These are phyloP conservation scores for Coniochaeta sp. DNA, from an alignment of 2,329 filamentous ascomycete genomes.

Conservation along the genomic window DNA sequence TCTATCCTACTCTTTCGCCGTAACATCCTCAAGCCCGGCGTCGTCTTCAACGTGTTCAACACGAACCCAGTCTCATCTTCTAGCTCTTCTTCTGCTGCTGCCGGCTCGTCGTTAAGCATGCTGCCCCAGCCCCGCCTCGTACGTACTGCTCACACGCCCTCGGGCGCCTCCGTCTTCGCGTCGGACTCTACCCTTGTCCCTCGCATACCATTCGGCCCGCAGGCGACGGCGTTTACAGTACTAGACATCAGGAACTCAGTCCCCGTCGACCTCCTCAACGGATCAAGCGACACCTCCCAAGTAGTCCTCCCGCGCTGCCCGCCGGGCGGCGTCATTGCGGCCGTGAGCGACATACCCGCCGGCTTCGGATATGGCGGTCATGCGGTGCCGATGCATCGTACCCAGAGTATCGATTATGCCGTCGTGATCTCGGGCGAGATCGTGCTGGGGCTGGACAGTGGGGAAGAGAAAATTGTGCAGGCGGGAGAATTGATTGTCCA, in stretches of 20 bases:
- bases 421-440: conserved; percentile 32
- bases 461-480: conserved; percentile 26
- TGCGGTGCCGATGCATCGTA: conserved; percentile 35
- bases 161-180: conserved; percentile 24
- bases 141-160: conserved; percentile 19
- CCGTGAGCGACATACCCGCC: not conserved
- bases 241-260: conserved; percentile 22
- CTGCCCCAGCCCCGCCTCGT: conserved; percentile 14
- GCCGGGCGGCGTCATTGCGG: not conserved
- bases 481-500: conserved; percentile 31
- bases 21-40: conserved; percentile 19
- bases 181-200: conserved; percentile 17
- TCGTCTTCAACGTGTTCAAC: conserved; percentile 16
- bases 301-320: conserved; percentile 6
- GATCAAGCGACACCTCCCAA: conserved; percentile 14
- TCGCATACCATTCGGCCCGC: conserved; percentile 25
- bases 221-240: conserved; percentile 20
- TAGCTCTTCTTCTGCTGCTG: not conserved
- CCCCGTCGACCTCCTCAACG: conserved; percentile 16
- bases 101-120: not conserved
- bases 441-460: too few species aligned
- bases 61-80: not conserved
- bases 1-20: conserved; percentile 17
- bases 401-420: conserved; percentile 31
- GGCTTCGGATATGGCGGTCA: conserved; percentile 13